A percentile compares a stretch with the other conserved stretches of the same genome.
These are phyloP conservation scores for Prosopis cineraria DNA, from an alignment of 306 rosid species.

Conservation along the genomic window DNA sequence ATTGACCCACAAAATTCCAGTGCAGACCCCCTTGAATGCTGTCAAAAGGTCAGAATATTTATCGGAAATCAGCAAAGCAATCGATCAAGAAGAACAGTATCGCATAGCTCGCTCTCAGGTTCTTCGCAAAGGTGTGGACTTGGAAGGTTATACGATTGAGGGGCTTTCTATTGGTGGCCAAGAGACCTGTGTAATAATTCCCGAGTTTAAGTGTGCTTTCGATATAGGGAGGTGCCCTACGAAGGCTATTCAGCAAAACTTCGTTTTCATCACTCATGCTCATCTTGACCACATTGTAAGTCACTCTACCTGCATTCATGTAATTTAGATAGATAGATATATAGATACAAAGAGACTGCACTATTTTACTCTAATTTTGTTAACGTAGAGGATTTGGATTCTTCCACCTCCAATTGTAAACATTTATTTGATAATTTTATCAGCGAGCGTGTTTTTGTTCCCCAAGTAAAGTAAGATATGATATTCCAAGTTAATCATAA, in stretches of 20 bases:
- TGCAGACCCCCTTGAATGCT: slow-evolving; percentile 50
- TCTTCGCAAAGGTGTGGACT: slow-evolving; percentile 64
- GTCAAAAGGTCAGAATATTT: slow-evolving; percentile 60
- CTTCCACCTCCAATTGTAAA: neutral
- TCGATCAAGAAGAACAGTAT: slow-evolving; percentile 83
- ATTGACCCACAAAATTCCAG: slow-evolving; percentile 38
- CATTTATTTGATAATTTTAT: neutral
- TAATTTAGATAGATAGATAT: neutral
- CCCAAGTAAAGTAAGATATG: neutral
- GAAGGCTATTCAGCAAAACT: slow-evolving; percentile 87
- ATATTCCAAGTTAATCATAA: neutral
- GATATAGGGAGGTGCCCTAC: slow-evolving; percentile 88
- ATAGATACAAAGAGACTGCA: neutral
- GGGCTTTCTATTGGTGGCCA: slow-evolving; percentile 92
- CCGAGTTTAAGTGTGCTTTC: slow-evolving; percentile 88
- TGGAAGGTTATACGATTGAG: slow-evolving; percentile 81
- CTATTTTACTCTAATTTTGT: neutral
- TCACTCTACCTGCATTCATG: neutral
- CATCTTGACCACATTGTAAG: slow-evolving; percentile 99
- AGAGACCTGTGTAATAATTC: slow-evolving; percentile 86
- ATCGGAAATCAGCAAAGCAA: slow-evolving; percentile 70
- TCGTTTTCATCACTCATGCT: slow-evolving; percentile 86
- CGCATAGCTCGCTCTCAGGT: slow-evolving; percentile 82
- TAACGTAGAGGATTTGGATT: neutral
- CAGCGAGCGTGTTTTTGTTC: neutral